phyloP scores from a whole-genome alignment of 768 basidiomycete genomes.

The Russula vinacea region DNA sequence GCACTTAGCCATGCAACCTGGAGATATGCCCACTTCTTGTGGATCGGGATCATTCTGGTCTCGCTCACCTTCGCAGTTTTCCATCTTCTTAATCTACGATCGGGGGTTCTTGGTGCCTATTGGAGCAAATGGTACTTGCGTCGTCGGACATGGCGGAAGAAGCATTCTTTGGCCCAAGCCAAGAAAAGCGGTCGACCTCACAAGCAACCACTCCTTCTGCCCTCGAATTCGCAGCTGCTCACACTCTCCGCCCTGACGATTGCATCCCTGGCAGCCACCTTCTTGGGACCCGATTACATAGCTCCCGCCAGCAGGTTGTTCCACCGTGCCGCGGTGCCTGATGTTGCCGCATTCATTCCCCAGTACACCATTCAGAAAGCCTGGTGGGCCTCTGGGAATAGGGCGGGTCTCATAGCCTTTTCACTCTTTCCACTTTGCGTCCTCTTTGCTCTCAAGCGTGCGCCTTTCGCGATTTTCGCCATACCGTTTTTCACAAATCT shows the following conservation, averaged over 20 bases:
- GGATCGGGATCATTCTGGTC: conserved; percentile 49
- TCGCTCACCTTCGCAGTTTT: conserved; percentile 43
- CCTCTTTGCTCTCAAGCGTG: conserved; percentile 65
- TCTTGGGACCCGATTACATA: conserved; percentile 69
- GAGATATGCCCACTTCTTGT: conserved; percentile 57
- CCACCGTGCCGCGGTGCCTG: conserved; percentile 34
- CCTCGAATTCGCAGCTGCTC: conserved; percentile 63
- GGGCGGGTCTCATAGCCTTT: conserved; percentile 69
- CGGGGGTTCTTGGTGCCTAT: conserved; percentile 46
- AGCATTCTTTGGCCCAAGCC: conserved; percentile 41
- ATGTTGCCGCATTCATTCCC: conserved; percentile 43
- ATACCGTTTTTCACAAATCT: conserved; percentile 57
- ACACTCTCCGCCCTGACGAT: conserved; percentile 45
- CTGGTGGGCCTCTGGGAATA: conserved; percentile 67
- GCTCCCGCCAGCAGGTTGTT: conserved; percentile 45
- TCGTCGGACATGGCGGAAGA: conserved; percentile 56
- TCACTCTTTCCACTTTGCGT: conserved; percentile 68
- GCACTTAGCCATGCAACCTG: conserved; percentile 50
- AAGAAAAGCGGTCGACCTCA: conserved; percentile 37
- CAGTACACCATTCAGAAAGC: conserved; percentile 62
- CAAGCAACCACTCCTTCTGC: conserved; percentile 47
- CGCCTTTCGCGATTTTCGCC: conserved; percentile 71
- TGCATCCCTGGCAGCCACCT: conserved; percentile 45
- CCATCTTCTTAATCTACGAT: conserved; percentile 44
- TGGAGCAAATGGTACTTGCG: conserved; percentile 61